Evolutionary conservation across 2,329 filamentous ascomycete species (phyloP), one percentile per base, ranked within the genome.

Genomic region (Dendrostoma leiphaemia): DNA sequence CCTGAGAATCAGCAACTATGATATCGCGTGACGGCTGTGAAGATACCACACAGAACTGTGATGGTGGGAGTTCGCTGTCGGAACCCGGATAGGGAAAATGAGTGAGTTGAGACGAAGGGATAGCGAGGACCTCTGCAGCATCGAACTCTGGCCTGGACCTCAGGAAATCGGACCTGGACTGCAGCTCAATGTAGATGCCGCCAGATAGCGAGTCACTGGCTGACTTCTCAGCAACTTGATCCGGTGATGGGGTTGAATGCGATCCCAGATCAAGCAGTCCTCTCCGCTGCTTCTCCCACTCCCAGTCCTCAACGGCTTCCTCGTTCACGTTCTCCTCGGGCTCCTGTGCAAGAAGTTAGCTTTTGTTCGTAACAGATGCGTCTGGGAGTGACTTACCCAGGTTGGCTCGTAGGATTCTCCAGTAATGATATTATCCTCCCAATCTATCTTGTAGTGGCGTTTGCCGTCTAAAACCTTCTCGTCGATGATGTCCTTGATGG

Each of bases 391-490:
- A 59, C 67, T 31, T 71, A 78, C 81, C 83, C 83, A 86, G 45
- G 69, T 77, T 9, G 75, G 76, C 3, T 67, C 53, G 62, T 76
- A 85, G 1, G 59, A 56, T 57, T 75, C 64, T 17, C 78, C 79
- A 35, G 79, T 81, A 2, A 60, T 56, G n/a, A 72, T 67, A 61
- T 84, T 68, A 55, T 78, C 74, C 45, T 72, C 75, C 83, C 83
- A 86, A 62, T 83, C 76, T 50, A 86, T 75, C 3, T 72, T 63
- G 60, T 84, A 86, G n/a, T 71, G 58, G 10, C 63, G 63, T 23
- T 62, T 63, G 10, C 69, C 64, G 28, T 60, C 53, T 19, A 61
- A 52, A 4, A 31, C 13, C 55, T 67, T 71, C 65, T 75, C 71
- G 48, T 64, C 65, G 12, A 74, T 52, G 21, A 76, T 74, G 48